Percentiles rank a stretch among this genome's conserved stretches.
Evolutionary conservation across 805 yeast genomes (phyloP).

Genomic region (Sungouiozyma ichnusensis): DNA sequence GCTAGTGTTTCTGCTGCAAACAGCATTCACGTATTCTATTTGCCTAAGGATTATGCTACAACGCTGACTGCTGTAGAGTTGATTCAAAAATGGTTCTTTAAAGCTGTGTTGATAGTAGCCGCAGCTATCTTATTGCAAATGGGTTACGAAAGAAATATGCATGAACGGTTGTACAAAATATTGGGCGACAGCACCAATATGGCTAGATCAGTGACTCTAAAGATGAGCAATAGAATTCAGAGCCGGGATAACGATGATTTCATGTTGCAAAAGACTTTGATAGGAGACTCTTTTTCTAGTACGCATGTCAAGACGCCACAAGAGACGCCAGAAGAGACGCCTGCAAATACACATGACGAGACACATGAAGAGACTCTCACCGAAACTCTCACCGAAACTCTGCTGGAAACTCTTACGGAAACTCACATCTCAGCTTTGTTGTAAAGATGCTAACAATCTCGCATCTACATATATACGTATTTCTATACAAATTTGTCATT

Average conservation of each 20-base stretch:
- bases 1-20: conserved; percentile 75
- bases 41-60: conserved; percentile 41
- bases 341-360: too few relatives aligned
- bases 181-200: neutral
- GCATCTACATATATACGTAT: neutral
- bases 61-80: neutral
- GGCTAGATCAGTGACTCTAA: neutral
- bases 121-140: neutral
- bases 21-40: conserved; percentile 48
- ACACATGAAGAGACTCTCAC: too few relatives aligned
- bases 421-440: neutral
- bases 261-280: neutral
- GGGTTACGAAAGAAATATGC: neutral
- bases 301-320: too few relatives aligned
- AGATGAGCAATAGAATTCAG: neutral
- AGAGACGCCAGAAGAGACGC: too few relatives aligned
- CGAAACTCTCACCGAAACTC: too few relatives aligned
- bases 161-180: neutral
- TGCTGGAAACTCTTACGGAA: too few relatives aligned
- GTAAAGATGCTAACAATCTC: neutral
- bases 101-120: neutral
- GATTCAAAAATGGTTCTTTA: neutral
- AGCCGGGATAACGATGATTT: neutral
- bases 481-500: too few relatives aligned
- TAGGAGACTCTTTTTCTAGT: neutral